Evolutionary conservation across 208 protist genomes (phyloP), one percentile per base, ranked within the genome.

Genomic region (Leishmania aethiopica): DNA sequence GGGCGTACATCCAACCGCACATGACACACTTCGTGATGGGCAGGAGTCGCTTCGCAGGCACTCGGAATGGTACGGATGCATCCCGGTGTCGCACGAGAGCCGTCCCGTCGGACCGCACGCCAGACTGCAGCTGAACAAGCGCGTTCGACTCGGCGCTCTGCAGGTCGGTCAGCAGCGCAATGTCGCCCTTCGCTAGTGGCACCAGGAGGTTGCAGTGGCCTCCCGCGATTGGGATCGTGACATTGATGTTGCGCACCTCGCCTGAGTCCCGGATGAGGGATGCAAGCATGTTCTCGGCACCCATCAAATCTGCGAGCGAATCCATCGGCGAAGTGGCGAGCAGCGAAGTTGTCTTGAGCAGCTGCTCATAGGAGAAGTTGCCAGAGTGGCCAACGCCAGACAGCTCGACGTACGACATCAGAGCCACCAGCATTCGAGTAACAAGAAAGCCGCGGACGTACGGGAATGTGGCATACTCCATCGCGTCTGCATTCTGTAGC

Each of bases 371-470:
- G 7, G 80, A 91, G 86, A 94, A 86, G 64, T 42, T 71, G 78
- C 69, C 40, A 1, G 70, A n/a, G 42, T 72, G 45, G 66, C 40
- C 70, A 10, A 40, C 62, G 10, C 71, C 60, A 17, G 74, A 62
- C 40, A 82, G 86, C 79, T 94, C 89, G 37, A 94, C 87, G 73
- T 91, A 98, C 3, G 95, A 92, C 78, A 89, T 88, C 32, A 98
- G 85, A n/a, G 95, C 95, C 37, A 94, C 90, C 45, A 98, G 87
- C 83, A 98, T 94, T 32, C 95, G 93, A 22, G 93, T 95, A 3
- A 96, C 85, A 15, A 98, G 82, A 72, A 95, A 96, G 37, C 88
- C 91, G 22, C 93, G 88, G 51, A 94, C 82, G 78, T 91, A 92
- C 10, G 91, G 84, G 73, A 98, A 96, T 70, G 94, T 80, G 71